These are phyloP conservation scores for Monosporascus cannonballus DNA, from an alignment of 2,329 filamentous ascomycete species.

Conservation along the genomic window DNA sequence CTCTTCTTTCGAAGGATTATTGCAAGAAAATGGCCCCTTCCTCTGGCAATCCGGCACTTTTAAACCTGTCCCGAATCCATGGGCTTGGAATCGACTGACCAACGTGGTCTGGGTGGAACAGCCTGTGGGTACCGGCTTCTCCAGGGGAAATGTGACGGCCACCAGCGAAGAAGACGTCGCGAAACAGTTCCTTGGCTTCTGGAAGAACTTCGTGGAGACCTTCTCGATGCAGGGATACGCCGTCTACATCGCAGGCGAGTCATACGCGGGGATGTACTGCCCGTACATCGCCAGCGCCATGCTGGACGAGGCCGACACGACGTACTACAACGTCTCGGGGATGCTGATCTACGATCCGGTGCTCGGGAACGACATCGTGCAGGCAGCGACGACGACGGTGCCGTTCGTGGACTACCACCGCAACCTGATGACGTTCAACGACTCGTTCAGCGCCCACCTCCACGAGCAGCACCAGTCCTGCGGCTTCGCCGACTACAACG, in stretches of 20 bases:
- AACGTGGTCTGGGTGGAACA: slow-evolving; percentile 75
- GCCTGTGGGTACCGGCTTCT: slow-evolving; percentile 62
- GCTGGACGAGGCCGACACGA: slow-evolving; percentile 38
- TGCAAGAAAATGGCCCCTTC: slow-evolving; percentile 75
- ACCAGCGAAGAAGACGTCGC: slow-evolving; percentile 62
- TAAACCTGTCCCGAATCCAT: slow-evolving; percentile 58
- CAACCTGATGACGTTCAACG: slow-evolving; percentile 50
- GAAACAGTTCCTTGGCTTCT: slow-evolving; percentile 70
- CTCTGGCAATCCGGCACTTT: slow-evolving; percentile 65
- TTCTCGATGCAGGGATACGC: slow-evolving; percentile 48
- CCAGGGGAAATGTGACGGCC: slow-evolving; percentile 57
- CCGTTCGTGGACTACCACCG: slow-evolving; percentile 51
- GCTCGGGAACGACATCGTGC: slow-evolving; percentile 42
- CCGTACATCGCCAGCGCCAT: slow-evolving; percentile 52
- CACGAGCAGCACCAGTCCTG: slow-evolving; percentile 44
- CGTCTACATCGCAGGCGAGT: slow-evolving; percentile 49
- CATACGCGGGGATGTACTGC: slow-evolving; percentile 47
- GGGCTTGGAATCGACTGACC: slow-evolving; percentile 69
- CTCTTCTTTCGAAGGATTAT: slow-evolving; percentile 58
- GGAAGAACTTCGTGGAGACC: slow-evolving; percentile 49
- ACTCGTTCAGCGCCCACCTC: slow-evolving; percentile 48
- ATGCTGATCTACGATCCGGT: slow-evolving; percentile 61
- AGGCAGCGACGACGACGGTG: slow-evolving; percentile 38
- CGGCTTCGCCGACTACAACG: slow-evolving; percentile 50
- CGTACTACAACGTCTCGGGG: slow-evolving; percentile 46